Percentiles rank a stretch among this genome's conserved stretches.
Evolutionary conservation across 345 rosid genomes (phyloP).

Genomic region (Tarenaya hassleriana): DNA sequence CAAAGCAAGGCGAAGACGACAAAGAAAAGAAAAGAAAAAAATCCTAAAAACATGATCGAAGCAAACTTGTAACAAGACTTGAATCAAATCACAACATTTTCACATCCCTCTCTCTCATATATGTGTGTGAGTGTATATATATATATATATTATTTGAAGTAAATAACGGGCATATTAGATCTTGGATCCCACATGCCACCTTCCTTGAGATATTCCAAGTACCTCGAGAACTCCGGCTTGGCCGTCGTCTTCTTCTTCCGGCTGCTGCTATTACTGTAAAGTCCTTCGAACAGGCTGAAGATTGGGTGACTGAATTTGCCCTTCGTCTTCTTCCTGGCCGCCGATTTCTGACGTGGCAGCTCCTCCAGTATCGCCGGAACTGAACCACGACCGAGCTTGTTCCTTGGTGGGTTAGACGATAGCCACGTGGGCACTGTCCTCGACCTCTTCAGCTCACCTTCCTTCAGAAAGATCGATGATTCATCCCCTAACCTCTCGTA

Average conservation of each 20-base stretch:
- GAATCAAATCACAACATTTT: too few relatives aligned
- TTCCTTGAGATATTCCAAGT: slow-evolving; percentile 63
- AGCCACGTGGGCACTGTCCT: slow-evolving; percentile 27
- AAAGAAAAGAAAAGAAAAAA: too few relatives aligned
- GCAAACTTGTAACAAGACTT: too few relatives aligned
- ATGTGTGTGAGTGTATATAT: too few relatives aligned
- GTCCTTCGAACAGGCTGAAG: slow-evolving; percentile 23
- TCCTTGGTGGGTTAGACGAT: slow-evolving; percentile 19
- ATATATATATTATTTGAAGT: slow-evolving; percentile 42
- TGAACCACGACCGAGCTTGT: slow-evolving; percentile 25
- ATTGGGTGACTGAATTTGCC: slow-evolving; percentile 35
- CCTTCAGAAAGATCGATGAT: slow-evolving; percentile 27
- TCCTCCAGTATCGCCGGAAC: slow-evolving; percentile 21
- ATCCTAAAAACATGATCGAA: too few relatives aligned
- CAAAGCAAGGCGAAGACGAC: too few relatives aligned
- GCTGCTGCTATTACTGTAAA: slow-evolving; percentile 5
- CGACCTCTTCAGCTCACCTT: slow-evolving; percentile 27
- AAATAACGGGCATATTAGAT: slow-evolving; percentile 43
- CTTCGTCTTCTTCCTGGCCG: slow-evolving; percentile 30
- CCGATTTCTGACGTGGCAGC: slow-evolving; percentile 30
- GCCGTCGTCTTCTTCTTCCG: slow-evolving; percentile 64
- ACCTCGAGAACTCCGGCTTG: slow-evolving; percentile 60
- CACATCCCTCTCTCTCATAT: too few relatives aligned
- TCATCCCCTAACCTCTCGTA: slow-evolving; percentile 48
- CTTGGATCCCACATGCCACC: slow-evolving; percentile 60